These are phyloP conservation scores for Aspergillus leporis DNA, from an alignment of 495 filamentous ascomycete species.

Conservation along the genomic window DNA sequence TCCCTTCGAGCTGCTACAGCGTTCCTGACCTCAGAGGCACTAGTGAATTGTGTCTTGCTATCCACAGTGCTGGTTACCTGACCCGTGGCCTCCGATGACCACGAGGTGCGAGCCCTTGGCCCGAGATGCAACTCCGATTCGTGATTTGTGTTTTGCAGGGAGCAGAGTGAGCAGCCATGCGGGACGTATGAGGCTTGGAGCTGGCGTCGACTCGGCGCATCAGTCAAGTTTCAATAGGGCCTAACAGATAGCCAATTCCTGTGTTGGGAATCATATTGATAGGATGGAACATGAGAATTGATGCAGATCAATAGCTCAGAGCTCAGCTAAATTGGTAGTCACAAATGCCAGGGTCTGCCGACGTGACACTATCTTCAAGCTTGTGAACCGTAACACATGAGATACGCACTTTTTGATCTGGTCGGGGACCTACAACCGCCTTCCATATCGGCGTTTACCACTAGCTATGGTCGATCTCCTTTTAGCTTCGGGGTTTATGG, in stretches of 20 bases:
- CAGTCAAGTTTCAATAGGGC: background rate
- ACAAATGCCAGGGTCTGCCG: background rate
- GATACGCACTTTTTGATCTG: background rate
- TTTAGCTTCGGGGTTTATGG: background rate
- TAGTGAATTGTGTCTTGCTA: background rate
- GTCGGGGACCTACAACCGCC: background rate
- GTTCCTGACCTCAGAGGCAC: background rate
- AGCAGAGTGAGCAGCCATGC: background rate
- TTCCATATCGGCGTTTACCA: background rate
- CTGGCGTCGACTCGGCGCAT: background rate
- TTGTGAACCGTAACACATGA: slow-evolving; percentile 2
- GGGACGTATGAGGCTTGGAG: slow-evolving; percentile 1
- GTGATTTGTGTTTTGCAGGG: background rate
- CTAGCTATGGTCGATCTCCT: background rate
- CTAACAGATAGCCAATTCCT: background rate
- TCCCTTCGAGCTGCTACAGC: background rate
- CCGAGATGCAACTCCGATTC: background rate
- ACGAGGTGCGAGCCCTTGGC: background rate
- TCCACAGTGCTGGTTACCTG: background rate
- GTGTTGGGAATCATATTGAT: background rate
- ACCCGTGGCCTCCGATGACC: slow-evolving; percentile 4
- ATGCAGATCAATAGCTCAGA: background rate
- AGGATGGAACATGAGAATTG: background rate
- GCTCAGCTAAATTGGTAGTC: background rate
- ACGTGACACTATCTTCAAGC: background rate